Conservation (phyloP, 1,284 basidiomycete species). For the Rhodotorula sp. region DNA sequence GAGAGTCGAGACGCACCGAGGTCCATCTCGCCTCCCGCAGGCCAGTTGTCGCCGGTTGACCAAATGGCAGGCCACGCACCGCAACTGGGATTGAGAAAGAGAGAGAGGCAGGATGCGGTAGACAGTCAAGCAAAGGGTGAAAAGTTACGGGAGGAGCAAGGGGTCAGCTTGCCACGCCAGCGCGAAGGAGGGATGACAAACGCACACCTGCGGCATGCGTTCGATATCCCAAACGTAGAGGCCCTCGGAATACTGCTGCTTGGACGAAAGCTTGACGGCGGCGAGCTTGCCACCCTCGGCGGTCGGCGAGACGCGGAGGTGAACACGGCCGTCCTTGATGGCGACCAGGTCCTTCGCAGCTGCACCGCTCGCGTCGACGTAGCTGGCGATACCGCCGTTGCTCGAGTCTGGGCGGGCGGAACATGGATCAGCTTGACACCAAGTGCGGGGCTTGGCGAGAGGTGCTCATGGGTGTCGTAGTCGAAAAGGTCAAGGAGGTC, state of each 20-base stretch:
- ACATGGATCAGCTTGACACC: not conserved
- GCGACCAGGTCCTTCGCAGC: constrained; percentile 13
- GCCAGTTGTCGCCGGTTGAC: constrained; percentile 30
- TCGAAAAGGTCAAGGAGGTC: constrained; percentile 23
- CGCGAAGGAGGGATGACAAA: not conserved
- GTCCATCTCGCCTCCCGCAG: constrained; percentile 21
- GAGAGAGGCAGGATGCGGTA: not conserved
- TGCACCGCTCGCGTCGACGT: constrained; percentile 12
- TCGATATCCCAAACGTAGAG: constrained; percentile 28
- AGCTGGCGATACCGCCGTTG: constrained; percentile 24
- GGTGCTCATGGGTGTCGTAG: constrained; percentile 2
- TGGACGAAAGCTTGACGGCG: constrained; percentile 18
- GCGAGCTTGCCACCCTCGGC: constrained; percentile 1
- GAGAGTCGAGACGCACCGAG: not conserved
- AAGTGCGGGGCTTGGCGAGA: not conserved
- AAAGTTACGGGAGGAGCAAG: not conserved
- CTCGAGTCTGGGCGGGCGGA: not conserved
- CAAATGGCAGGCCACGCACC: constrained; percentile 20
- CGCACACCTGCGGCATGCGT: constrained; percentile 24
- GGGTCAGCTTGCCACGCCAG: not conserved
- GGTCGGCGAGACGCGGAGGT: constrained; percentile 18
- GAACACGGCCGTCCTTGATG: constrained; percentile 21
- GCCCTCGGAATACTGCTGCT: constrained; percentile 23
- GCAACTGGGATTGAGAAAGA: not conserved
- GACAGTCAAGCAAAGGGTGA: not conserved